Evolutionary conservation across 805 yeast genomes (phyloP), one percentile per base, ranked within the genome.

Genomic region (Candida schatavii): DNA sequence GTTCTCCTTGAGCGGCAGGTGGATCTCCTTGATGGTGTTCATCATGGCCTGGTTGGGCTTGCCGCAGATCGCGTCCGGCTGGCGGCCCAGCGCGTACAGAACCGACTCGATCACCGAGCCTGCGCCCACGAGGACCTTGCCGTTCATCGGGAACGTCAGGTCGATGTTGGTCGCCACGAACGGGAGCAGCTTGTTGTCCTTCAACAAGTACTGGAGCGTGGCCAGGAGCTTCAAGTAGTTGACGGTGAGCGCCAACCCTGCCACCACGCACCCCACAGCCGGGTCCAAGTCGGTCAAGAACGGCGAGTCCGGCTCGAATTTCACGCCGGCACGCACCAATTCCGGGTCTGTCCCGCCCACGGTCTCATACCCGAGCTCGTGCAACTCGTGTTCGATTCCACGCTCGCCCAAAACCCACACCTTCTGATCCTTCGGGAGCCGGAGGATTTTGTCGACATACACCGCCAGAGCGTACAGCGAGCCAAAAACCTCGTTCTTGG

Each of bases 141-240:
- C 97, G 62, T 86, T 83, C 44, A 85, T 79, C 2, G 99, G 99
- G 70, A 81, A 93, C 0, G 99, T 93, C 1, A 96, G 85, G 62
- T 93, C 99, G 33, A 87, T 86, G 61, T 93, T 93, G 4, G 98
- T 93, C 18, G 97, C 98, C 48, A 93, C 72, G 62, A 88, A 93
- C 25, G 82, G 76, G 3, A 88, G 72, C 2, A 73, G 69, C 38
- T 81, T 80, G 45, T 67, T 50, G 44, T 68, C 66, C 44, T 82
- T 77, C 46, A 74, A 70, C 39, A 93, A 70, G 54, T 93, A 90
- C 54, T 88, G 90, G 68, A 90, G 72, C 5, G 97, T 85, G 25
- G 80, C 68, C 1, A 96, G 85, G 40, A 89, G 66, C 63, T 88
- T 85, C 57, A 84, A 81, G 59, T 93, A 93, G 64, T 87, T 91